phyloP scores from a whole-genome alignment of 179 eudicot genomes.

The Corrigiola litoralis region DNA sequence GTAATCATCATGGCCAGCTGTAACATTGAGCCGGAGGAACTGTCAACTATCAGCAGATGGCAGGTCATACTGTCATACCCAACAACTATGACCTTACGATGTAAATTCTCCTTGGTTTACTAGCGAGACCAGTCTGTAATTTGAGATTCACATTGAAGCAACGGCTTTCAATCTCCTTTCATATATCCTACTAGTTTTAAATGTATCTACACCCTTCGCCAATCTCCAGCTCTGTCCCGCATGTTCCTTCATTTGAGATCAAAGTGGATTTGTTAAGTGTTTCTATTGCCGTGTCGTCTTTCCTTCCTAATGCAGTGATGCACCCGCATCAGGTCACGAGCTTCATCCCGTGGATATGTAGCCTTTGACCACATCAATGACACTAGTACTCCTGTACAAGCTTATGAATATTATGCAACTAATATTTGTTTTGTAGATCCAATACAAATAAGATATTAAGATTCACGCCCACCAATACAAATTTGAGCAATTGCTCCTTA shows the following conservation, averaged over 20 bases:
- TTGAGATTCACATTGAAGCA: slow-evolving; percentile 13
- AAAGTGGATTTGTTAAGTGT: too few species aligned
- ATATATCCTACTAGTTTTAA: slow-evolving; percentile 20
- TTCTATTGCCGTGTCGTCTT: too few species aligned
- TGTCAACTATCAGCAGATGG: neutral
- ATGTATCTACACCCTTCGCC: neutral
- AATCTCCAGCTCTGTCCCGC: slow-evolving; percentile 3
- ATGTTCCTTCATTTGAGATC: slow-evolving; percentile 13
- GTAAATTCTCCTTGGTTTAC: slow-evolving; percentile 22
- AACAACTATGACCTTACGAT: slow-evolving; percentile 18
- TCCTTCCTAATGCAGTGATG: too few species aligned
- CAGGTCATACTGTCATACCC: slow-evolving; percentile 14
- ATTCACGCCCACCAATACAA: too few species aligned
- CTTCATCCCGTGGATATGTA: slow-evolving; percentile 6
- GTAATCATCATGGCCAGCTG: slow-evolving; percentile 10
- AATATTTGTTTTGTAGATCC: too few species aligned
- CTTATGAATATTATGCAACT: too few species aligned
- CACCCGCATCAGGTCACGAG: too few species aligned
- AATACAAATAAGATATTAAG: too few species aligned
- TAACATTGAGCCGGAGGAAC: slow-evolving; percentile 1
- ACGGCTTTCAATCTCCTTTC: slow-evolving; percentile 17
- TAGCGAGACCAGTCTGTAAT: neutral
- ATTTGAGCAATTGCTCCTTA: too few species aligned
- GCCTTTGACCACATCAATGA: neutral
- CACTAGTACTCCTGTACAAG: too few species aligned